Conservation (phyloP, 305 asterid genomes). For the Lippia alba region DNA sequence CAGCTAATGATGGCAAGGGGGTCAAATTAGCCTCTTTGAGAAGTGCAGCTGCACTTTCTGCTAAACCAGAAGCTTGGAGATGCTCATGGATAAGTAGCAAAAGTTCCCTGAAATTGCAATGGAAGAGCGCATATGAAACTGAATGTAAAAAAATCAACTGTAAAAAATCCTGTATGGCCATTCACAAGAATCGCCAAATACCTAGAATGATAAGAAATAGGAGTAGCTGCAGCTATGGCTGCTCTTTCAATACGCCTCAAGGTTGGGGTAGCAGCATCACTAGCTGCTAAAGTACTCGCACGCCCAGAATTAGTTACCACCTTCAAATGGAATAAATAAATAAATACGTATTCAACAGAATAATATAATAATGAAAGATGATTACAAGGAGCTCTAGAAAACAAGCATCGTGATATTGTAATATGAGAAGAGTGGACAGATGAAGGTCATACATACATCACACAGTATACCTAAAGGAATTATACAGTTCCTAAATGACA, state of each 20-base stretch:
- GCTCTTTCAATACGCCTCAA: slow-evolving; percentile 99
- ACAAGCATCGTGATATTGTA: slow-evolving; percentile 9
- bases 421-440: slow-evolving; percentile 11
- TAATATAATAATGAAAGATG: background rate
- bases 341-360: background rate
- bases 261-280: slow-evolving; percentile 97
- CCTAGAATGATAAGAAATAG: slow-evolving; percentile 95
- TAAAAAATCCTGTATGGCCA: background rate
- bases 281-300: slow-evolving; percentile 94
- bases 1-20: slow-evolving; percentile 89
- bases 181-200: slow-evolving; percentile 38
- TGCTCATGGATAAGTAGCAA: slow-evolving; percentile 92
- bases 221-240: slow-evolving; percentile 99
- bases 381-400: background rate
- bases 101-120: slow-evolving; percentile 75
- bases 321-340: slow-evolving; percentile 46
- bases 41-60: slow-evolving; percentile 71
- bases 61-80: slow-evolving; percentile 92
- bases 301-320: slow-evolving; percentile 99
- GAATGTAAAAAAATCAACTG: slow-evolving; percentile 29
- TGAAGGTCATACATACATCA: slow-evolving; percentile 1
- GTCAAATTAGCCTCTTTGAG: slow-evolving; percentile 91
- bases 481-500: background rate
- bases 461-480: slow-evolving; percentile 1
- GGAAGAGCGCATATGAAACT: slow-evolving; percentile 21